phyloP scores from a whole-genome alignment of 2,329 filamentous ascomycete genomes.

The Amphichorda felina region DNA sequence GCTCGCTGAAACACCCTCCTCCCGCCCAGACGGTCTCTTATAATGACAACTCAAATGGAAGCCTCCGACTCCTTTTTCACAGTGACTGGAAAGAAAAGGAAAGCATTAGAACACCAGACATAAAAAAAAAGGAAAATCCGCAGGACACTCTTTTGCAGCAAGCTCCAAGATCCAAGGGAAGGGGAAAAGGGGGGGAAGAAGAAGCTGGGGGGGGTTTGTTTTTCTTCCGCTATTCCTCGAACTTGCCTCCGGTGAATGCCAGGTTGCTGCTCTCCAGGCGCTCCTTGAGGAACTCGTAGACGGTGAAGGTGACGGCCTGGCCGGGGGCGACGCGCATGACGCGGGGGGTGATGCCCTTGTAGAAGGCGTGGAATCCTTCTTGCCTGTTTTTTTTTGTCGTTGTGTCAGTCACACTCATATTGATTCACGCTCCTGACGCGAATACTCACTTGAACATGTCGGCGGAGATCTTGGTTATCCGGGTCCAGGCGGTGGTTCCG shows the following conservation, averaged over 20 bases:
- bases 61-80: constrained; percentile 7
- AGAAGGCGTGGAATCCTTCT: constrained; percentile 90
- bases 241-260: constrained; percentile 48
- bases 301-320: constrained; percentile 67
- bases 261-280: constrained; percentile 59
- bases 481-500: constrained; percentile 66
- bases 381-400: constrained; percentile 42
- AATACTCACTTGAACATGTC: constrained; percentile 68
- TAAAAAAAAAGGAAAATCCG: too few species aligned
- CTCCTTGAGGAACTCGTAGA: constrained; percentile 67
- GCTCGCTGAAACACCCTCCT: constrained; percentile 3
- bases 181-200: background rate
- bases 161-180: background rate
- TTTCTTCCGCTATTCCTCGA: constrained; percentile 44
- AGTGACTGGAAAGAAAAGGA: constrained; percentile 7
- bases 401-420: background rate
- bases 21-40: too few species aligned
- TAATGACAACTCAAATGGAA: constrained; percentile 6
- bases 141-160: background rate
- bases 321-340: constrained; percentile 96
- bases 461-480: constrained; percentile 66
- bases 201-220: background rate
- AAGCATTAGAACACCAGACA: background rate
- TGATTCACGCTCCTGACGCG: background rate
- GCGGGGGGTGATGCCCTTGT: constrained; percentile 96